Conservation (phyloP, 805 yeast genomes). For the Debaryomyces prosopidis region DNA sequence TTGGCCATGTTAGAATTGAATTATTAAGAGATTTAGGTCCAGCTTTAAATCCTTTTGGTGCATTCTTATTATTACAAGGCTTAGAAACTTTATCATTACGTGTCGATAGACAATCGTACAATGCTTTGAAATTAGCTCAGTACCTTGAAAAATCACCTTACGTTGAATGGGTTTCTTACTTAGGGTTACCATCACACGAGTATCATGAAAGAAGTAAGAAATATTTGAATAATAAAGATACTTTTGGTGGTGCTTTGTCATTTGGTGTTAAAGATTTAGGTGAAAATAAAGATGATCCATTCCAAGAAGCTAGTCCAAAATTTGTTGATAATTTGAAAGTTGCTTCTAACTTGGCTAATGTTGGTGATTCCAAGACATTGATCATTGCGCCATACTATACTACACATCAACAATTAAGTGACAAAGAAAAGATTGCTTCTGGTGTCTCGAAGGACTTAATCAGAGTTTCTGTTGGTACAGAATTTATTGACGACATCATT, state of each 20-base stretch:
- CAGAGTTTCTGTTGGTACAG: constrained; percentile 89
- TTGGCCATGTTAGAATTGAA: constrained; percentile 79
- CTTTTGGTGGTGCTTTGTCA: constrained; percentile 85
- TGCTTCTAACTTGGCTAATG: constrained; percentile 93
- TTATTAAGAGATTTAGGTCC: constrained; percentile 92
- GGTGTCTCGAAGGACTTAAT: constrained; percentile 90
- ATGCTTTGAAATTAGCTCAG: constrained; percentile 78
- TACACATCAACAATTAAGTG: constrained; percentile 88
- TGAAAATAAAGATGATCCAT: constrained; percentile 53
- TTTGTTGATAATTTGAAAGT: constrained; percentile 83
- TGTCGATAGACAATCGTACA: constrained; percentile 87
- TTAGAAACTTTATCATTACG: constrained; percentile 91
- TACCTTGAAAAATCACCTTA: constrained; percentile 70
- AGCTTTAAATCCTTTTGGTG: constrained; percentile 80
- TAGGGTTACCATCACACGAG: constrained; percentile 79
- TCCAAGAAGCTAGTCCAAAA: constrained; percentile 74
- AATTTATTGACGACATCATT: constrained; percentile 86
- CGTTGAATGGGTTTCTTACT: constrained; percentile 89
- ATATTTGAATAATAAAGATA: constrained; percentile 55
- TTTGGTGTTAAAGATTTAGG: constrained; percentile 78
- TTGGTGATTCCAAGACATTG: constrained; percentile 93
- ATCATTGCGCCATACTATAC: constrained; percentile 96
- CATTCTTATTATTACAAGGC: constrained; percentile 87
- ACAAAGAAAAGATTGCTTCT: constrained; percentile 74
- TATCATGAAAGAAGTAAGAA: constrained; percentile 82